These are phyloP conservation scores for Oemleria cerasiformis DNA, from an alignment of 306 rosid genomes.

Conservation along the genomic window DNA sequence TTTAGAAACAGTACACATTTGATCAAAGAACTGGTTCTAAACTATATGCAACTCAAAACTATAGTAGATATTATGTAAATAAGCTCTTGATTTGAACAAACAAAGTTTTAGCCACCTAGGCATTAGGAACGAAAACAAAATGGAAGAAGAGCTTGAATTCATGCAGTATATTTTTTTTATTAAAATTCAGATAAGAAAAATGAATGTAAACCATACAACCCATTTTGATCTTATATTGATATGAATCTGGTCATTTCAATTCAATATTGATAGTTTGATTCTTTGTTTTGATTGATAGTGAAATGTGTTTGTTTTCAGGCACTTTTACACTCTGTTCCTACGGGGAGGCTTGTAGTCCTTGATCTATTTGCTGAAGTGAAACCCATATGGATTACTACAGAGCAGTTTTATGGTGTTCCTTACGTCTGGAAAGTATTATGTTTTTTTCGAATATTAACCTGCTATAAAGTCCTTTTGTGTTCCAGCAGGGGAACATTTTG, in stretches of 20 bases:
- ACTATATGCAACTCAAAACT: neutral
- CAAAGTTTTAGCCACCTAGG: neutral
- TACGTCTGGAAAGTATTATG: constrained; percentile 74
- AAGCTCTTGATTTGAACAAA: neutral
- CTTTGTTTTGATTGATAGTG: constrained; percentile 21
- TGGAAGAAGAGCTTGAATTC: neutral
- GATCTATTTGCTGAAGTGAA: constrained; percentile 92
- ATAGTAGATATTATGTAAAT: neutral
- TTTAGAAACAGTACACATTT: neutral
- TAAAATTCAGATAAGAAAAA: neutral
- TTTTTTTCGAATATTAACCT: neutral
- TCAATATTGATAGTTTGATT: neutral
- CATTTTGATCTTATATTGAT: neutral
- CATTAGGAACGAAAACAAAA: neutral
- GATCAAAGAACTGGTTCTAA: neutral
- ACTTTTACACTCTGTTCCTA: constrained; percentile 79
- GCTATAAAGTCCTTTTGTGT: neutral
- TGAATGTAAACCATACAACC: neutral
- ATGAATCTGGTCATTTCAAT: too few relatives aligned
- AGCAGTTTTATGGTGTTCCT: constrained; percentile 87
- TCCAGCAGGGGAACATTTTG: neutral
- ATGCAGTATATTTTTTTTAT: neutral
- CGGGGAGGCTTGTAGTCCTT: constrained; percentile 83
- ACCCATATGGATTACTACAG: constrained; percentile 75
- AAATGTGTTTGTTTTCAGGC: constrained; percentile 52